phyloP scores from a whole-genome alignment of 1,284 basidiomycete species.

The Ganoderma sp. region DNA sequence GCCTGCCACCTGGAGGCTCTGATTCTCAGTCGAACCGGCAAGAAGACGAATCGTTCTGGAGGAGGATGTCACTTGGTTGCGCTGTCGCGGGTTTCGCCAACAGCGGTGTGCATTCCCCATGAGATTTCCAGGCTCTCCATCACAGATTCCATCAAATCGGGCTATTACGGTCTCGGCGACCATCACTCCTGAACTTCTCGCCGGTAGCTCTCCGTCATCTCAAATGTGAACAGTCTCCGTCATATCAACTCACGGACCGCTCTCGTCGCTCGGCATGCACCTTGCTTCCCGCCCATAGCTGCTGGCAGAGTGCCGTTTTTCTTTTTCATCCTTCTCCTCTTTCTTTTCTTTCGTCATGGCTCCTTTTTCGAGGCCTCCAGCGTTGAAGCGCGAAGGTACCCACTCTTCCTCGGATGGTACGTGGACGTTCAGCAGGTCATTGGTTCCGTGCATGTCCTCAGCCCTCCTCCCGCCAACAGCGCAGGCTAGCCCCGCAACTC shows the following conservation, averaged over 20 bases:
- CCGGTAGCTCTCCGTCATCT: background rate
- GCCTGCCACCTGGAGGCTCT: background rate
- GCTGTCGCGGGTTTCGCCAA: background rate
- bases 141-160: background rate
- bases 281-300: constrained; percentile 7
- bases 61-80: background rate
- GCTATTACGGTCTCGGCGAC: background rate
- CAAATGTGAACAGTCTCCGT: background rate
- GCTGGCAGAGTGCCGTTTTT: constrained; percentile 1
- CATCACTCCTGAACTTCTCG: constrained; percentile 2
- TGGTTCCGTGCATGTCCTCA: background rate
- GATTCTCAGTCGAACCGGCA: background rate
- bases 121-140: background rate
- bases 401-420: constrained; percentile 9
- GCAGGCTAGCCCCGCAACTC: constrained; percentile 11
- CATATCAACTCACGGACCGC: constrained; percentile 1
- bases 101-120: background rate
- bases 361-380: constrained; percentile 9
- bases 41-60: background rate
- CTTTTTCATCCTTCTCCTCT: background rate
- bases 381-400: constrained; percentile 5
- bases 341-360: constrained; percentile 7
- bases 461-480: background rate
- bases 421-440: background rate
- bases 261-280: constrained; percentile 7